phyloP scores from a whole-genome alignment of 2,329 filamentous ascomycete genomes.

The Penicillium aurantiogriseum region DNA sequence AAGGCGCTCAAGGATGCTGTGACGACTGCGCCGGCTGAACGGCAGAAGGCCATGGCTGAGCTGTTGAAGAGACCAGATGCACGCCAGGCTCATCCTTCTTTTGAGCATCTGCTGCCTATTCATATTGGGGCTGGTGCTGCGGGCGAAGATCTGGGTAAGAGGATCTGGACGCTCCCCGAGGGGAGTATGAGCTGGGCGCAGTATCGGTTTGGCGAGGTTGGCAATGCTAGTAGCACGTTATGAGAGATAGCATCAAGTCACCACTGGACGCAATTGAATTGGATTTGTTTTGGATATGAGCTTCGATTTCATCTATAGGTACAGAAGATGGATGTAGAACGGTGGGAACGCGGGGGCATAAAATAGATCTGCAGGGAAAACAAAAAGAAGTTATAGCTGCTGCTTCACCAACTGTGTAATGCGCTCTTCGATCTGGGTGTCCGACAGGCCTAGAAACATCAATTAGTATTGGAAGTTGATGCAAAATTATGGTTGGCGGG shows the following conservation, averaged over 20 bases:
- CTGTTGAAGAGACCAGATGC: constrained; percentile 54
- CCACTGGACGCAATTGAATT: constrained; percentile 2
- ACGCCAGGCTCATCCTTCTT: constrained; percentile 61
- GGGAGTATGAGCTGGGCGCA: constrained; percentile 56
- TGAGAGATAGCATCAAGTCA: background rate
- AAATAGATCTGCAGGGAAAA: constrained; percentile 15
- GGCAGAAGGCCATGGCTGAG: constrained; percentile 46
- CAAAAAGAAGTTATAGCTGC: constrained; percentile 31
- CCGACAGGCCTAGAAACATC: constrained; percentile 56
- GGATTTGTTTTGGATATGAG: constrained; percentile 13
- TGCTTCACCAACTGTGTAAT: constrained; percentile 63
- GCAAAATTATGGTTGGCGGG: background rate
- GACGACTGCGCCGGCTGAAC: constrained; percentile 44
- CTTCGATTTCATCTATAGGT: constrained; percentile 41
- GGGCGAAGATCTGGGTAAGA: constrained; percentile 47
- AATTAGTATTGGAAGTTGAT: constrained; percentile 12
- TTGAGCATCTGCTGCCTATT: constrained; percentile 63
- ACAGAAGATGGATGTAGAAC: constrained; percentile 32
- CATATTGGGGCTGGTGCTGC: constrained; percentile 58
- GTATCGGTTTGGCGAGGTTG: constrained; percentile 50
- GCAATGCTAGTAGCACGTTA: constrained; percentile 18
- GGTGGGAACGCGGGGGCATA: constrained; percentile 28
- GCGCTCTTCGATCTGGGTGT: constrained; percentile 69
- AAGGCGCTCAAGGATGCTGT: constrained; percentile 66
- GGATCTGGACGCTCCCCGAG: constrained; percentile 51